Evolutionary conservation across 2,329 filamentous ascomycete species (phyloP).

Genomic region (Xylaria sp.): DNA sequence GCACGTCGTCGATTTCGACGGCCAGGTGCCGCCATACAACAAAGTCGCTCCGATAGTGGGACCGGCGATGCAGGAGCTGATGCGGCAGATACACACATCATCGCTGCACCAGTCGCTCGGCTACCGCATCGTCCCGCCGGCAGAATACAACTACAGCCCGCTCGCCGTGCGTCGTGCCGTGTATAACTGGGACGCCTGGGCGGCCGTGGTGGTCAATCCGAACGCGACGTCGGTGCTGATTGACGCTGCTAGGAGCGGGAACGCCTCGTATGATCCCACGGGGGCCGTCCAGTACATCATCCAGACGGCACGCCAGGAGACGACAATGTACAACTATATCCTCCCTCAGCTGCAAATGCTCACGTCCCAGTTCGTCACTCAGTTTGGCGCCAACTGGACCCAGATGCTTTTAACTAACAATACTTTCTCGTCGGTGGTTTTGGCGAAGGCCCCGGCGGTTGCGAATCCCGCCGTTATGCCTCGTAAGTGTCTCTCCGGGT

Average conservation of each 20-base stretch:
- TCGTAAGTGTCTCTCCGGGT: neutral
- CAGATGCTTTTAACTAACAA: slow-evolving; percentile 48
- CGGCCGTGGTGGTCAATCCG: slow-evolving; percentile 65
- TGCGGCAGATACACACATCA: slow-evolving; percentile 49
- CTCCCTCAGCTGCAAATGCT: slow-evolving; percentile 55
- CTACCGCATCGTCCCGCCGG: slow-evolving; percentile 53
- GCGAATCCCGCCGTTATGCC: slow-evolving; percentile 31
- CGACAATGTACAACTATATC: slow-evolving; percentile 59
- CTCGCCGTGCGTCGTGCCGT: slow-evolving; percentile 61
- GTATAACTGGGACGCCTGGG: slow-evolving; percentile 64
- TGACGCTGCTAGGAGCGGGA: slow-evolving; percentile 58
- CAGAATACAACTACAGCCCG: slow-evolving; percentile 61
- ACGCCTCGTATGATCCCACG: slow-evolving; percentile 63
- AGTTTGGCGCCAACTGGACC: slow-evolving; percentile 55
- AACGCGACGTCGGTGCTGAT: slow-evolving; percentile 66
- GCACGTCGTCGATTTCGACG: slow-evolving; percentile 69
- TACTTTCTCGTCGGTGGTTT: slow-evolving; percentile 39
- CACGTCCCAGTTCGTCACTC: slow-evolving; percentile 50
- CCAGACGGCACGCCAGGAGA: slow-evolving; percentile 61
- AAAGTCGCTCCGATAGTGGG: slow-evolving; percentile 60
- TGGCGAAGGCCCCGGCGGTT: slow-evolving; percentile 30
- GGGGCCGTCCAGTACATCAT: slow-evolving; percentile 63
- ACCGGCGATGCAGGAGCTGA: slow-evolving; percentile 54
- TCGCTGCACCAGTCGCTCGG: slow-evolving; percentile 50
- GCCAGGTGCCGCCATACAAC: slow-evolving; percentile 56